Evolutionary conservation across 129 eudicot genomes (phyloP), one percentile per base, ranked within the genome.

Genomic region (Saposhnikovia divaricata): DNA sequence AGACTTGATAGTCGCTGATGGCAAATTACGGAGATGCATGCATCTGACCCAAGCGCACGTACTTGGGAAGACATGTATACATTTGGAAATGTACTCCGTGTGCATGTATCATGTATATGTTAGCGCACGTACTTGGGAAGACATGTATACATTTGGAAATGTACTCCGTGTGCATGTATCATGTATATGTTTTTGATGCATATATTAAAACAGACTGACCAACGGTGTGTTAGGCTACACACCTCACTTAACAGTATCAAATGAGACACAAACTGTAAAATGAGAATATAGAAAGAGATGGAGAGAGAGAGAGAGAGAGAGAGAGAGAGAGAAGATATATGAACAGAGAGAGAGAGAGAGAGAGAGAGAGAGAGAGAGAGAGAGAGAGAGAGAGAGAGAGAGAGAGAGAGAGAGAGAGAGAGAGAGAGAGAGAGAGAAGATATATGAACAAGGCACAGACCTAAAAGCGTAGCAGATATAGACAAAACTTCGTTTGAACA

Each of bases 401-500:
- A n/a, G n/a, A n/a, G n/a, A n/a, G n/a, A n/a, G n/a, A n/a, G n/a
- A n/a, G n/a, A n/a, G n/a, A n/a, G n/a, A n/a, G n/a, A n/a, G n/a
- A n/a, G 37, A 34, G 37, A 34, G 37, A 34, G 2, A 34, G 37
- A 5, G 37, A 11, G 51, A 65, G 39, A 11, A 3, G 27, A 21
- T 0, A 23, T 9, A 2, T 50, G 14, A 46, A 81, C 63, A 82
- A 80, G 47, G 77, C 12, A 72, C 61, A 80, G 85, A 95, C 99
- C 97, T 95, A 97, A 95, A 81, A 95, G 90, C 99, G 92, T 95
- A 28, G 99, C 99, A 19, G 97, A 90, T 63, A 92, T 83, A 1
- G 99, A 95, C 21, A 95, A 96, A 66, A 95, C 92, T 72, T 95
- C 99, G 46, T 95, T 92, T 12, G 99, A 95, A 75, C 99, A 95